Conservation (phyloP, 2,329 filamentous ascomycete genomes). For the Penicillium concentricum region DNA sequence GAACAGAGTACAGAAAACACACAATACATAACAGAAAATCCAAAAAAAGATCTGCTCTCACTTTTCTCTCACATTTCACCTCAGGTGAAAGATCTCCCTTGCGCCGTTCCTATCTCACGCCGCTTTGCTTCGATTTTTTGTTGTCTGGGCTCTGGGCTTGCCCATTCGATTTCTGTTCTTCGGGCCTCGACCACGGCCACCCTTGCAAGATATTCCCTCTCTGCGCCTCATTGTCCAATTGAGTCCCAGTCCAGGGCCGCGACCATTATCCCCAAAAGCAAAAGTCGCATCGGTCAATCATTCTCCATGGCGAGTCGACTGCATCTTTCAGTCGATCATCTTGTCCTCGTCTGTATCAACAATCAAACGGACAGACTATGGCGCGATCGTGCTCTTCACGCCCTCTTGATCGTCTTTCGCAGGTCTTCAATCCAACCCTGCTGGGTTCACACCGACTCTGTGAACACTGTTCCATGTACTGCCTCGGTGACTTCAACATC, state of each 20-base stretch:
- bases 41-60: background rate
- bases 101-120: background rate
- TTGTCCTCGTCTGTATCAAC: too few relatives aligned
- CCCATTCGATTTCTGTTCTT: background rate
- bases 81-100: background rate
- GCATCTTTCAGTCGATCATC: too few relatives aligned
- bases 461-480: background rate
- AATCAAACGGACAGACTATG: too few relatives aligned
- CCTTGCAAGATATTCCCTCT: background rate
- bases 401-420: too few relatives aligned
- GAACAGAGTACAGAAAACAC: background rate
- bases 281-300: too few relatives aligned
- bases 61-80: background rate
- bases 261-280: background rate
- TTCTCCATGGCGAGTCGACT: too few relatives aligned
- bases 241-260: background rate
- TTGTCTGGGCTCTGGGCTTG: background rate
- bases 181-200: background rate
- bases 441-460: background rate
- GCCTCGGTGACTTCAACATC: background rate
- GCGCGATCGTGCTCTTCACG: background rate
- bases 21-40: background rate
- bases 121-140: background rate
- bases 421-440: background rate
- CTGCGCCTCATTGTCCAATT: background rate